These are phyloP conservation scores for Novymonas esmeraldas DNA, from an alignment of 208 protist species.

Conservation along the genomic window DNA sequence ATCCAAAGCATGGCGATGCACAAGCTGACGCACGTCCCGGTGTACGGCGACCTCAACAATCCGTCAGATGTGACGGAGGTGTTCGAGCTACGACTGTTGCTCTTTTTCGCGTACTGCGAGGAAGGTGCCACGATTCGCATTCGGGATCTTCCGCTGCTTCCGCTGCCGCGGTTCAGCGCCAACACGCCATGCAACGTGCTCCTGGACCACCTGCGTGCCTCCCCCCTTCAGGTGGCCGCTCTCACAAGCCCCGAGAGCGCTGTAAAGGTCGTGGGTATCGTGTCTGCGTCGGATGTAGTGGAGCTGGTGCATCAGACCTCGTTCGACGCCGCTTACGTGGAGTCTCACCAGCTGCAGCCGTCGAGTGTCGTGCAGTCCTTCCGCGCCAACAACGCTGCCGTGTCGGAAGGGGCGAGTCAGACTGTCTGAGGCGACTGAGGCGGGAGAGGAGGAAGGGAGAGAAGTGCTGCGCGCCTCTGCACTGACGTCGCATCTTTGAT, in stretches of 20 bases:
- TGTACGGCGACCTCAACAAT: conserved; percentile 58
- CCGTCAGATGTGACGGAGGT: conserved; percentile 54
- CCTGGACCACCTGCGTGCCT: conserved; percentile 45
- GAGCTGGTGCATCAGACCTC: conserved; percentile 65
- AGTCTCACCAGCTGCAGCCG: conserved; percentile 9
- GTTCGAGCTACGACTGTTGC: conserved; percentile 59
- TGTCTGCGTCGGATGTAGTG: conserved; percentile 58
- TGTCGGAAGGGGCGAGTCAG: conserved; percentile 8
- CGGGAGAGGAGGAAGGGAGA: neutral
- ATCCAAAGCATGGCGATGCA: conserved; percentile 47
- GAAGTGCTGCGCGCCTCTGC: no score
- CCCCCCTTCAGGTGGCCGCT: conserved; percentile 45
- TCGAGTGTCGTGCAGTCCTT: conserved; percentile 36
- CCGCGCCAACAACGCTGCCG: conserved; percentile 22
- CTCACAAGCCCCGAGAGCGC: conserved; percentile 34
- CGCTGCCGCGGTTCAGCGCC: conserved; percentile 43
- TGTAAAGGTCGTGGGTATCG: conserved; percentile 43
- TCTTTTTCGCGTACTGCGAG: conserved; percentile 57
- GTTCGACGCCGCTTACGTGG: conserved; percentile 42
- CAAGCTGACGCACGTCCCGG: conserved; percentile 49
- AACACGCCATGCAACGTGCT: conserved; percentile 52
- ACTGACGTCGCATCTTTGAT: no score
- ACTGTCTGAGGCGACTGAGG: conserved; percentile 1
- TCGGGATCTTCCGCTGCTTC: conserved; percentile 55
- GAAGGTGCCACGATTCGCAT: conserved; percentile 40